phyloP scores from a whole-genome alignment of 2,329 filamentous ascomycete genomes.

The Aspergillus fijiensis region DNA sequence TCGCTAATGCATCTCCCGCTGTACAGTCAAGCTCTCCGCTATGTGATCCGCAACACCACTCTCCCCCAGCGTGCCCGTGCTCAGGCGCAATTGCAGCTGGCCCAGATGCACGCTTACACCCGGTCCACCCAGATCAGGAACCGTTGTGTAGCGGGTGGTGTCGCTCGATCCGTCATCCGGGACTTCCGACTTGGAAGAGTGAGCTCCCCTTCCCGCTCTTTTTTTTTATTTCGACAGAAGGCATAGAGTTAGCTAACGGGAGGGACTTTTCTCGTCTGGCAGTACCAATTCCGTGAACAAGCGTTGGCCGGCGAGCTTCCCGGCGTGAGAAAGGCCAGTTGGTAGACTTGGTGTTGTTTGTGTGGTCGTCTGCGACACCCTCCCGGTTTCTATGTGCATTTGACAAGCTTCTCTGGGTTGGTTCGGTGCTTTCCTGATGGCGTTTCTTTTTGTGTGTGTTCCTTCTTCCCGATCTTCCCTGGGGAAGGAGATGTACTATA shows the following conservation, averaged over 20 bases:
- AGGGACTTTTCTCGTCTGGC: constrained; percentile 12
- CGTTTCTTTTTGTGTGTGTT: background rate
- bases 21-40: constrained; percentile 81
- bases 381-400: background rate
- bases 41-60: constrained; percentile 89
- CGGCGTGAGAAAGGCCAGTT: constrained; percentile 93
- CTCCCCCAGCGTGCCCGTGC: constrained; percentile 79
- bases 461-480: background rate
- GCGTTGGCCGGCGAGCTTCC: constrained; percentile 82
- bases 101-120: constrained; percentile 95
- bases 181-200: constrained; percentile 92
- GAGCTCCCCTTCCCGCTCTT: constrained; percentile 42
- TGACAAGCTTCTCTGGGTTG: background rate
- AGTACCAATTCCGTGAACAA: constrained; percentile 93
- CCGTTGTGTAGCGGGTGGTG: constrained; percentile 88
- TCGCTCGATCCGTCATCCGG: constrained; percentile 81
- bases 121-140: constrained; percentile 91
- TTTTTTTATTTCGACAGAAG: background rate
- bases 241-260: constrained; percentile 18
- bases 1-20: background rate
- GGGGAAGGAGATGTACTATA: background rate
- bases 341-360: constrained; percentile 57
- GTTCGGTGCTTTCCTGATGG: background rate
- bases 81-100: constrained; percentile 87
- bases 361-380: background rate